phyloP scores from a whole-genome alignment of 1,284 basidiomycete genomes.

The Ceratobasidium theobromae region DNA sequence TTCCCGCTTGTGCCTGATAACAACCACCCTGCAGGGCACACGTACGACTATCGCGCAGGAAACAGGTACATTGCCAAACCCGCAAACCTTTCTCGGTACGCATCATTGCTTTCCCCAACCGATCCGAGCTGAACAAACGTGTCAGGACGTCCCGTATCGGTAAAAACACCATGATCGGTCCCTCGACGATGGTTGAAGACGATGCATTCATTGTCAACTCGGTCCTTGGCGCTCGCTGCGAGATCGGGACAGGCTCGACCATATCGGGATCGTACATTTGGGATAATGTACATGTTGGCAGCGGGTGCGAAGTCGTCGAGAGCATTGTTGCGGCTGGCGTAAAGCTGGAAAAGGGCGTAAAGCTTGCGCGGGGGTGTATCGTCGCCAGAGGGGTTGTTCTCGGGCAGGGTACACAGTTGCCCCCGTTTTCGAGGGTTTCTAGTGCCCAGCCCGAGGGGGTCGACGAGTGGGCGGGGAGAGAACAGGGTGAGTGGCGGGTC shows the following conservation, averaged over 20 bases:
- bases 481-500: conserved; percentile 39
- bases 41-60: conserved; percentile 81
- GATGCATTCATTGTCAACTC: conserved; percentile 65
- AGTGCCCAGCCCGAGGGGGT: conserved; percentile 43
- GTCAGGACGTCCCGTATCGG: conserved; percentile 74
- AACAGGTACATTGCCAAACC: conserved; percentile 83
- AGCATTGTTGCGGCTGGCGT: conserved; percentile 82
- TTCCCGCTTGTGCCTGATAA: conserved; percentile 94
- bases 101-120: conserved; percentile 1
- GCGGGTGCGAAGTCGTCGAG: conserved; percentile 69
- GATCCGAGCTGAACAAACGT: conserved; percentile 46
- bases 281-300: conserved; percentile 76
- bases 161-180: conserved; percentile 78
- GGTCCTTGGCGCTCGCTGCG: conserved; percentile 74
- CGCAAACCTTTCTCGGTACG: conserved; percentile 73
- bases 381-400: conserved; percentile 79
- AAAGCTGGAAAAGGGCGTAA: conserved; percentile 64
- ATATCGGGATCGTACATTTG: conserved; percentile 81
- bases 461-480: conserved; percentile 40
- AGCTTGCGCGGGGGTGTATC: conserved; percentile 68
- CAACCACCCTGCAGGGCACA: conserved; percentile 78
- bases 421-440: conserved; percentile 72
- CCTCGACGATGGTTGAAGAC: conserved; percentile 63
- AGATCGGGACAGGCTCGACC: conserved; percentile 62
- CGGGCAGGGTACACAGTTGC: conserved; percentile 68